Conservation (phyloP, 2,329 filamentous ascomycete genomes). For the Clonostachys sp. region DNA sequence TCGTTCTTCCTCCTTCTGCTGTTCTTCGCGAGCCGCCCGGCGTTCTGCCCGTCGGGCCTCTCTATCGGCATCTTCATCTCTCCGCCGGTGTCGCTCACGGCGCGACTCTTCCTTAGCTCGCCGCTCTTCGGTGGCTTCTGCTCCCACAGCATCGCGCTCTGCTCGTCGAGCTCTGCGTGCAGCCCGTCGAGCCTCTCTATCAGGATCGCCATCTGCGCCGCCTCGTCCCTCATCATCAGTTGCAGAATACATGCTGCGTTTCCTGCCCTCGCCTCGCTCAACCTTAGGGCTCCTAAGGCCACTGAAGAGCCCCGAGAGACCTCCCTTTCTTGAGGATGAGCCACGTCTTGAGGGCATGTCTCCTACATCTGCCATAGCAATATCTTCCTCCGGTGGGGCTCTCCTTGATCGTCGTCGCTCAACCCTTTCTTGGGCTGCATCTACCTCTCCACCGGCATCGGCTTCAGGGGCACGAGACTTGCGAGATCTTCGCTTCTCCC, state of each 20-base stretch:
- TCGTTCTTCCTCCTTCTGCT: conserved; percentile 42
- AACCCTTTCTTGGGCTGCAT: conserved; percentile 11
- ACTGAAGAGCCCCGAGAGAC: conserved; percentile 57
- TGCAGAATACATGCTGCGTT: conserved; percentile 42
- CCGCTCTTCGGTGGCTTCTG: conserved; percentile 41
- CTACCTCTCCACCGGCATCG: conserved; percentile 17
- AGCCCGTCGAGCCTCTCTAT: conserved; percentile 57
- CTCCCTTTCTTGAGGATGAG: conserved; percentile 39
- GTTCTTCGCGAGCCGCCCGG: conserved; percentile 31
- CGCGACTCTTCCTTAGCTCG: conserved; percentile 51
- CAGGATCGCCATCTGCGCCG: conserved; percentile 40
- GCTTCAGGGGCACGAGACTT: conserved; percentile 28
- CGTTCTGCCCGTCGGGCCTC: conserved; percentile 53
- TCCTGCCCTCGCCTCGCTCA: conserved; percentile 30
- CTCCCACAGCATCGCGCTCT: conserved; percentile 37
- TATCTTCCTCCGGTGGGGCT: conserved; percentile 28
- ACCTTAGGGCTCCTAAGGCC: conserved; percentile 45
- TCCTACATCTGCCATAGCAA: conserved; percentile 27
- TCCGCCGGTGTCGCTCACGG: conserved; percentile 48
- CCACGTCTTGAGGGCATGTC: conserved; percentile 26
- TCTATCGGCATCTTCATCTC: conserved; percentile 56
- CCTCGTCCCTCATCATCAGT: conserved; percentile 45
- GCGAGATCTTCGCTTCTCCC: conserved; percentile 37
- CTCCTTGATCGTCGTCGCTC: conserved; percentile 25
- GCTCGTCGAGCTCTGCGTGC: conserved; percentile 56